phyloP scores from a whole-genome alignment of 73 alveolate species.

The Tetrahymena borealis region DNA sequence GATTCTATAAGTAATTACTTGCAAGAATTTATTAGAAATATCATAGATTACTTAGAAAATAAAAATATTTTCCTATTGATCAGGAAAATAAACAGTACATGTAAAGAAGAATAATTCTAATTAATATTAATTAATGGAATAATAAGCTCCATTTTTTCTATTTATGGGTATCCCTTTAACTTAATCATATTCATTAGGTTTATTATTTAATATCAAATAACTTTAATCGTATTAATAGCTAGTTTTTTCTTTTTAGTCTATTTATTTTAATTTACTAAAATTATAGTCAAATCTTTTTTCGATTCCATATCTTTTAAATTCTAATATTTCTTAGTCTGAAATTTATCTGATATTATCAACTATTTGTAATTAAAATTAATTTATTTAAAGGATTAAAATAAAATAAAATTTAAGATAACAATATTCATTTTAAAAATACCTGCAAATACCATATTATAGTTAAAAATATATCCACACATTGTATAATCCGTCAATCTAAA shows the following conservation, averaged over 20 bases:
- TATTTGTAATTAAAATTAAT: too few species aligned
- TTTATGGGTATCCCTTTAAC: neutral
- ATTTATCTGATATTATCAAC: neutral
- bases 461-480: neutral
- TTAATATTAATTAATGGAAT: neutral
- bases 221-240: neutral
- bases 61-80: neutral
- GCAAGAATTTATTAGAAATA: neutral
- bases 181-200: neutral
- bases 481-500: neutral
- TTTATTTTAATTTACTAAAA: neutral
- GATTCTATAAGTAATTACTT: neutral
- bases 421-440: neutral
- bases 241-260: neutral
- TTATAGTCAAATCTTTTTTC: neutral
- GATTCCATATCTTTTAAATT: neutral
- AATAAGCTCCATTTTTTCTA: neutral
- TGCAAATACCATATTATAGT: neutral
- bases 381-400: too few species aligned
- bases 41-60: neutral
- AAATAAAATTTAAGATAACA: neutral
- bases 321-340: neutral
- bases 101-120: neutral
- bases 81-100: neutral
- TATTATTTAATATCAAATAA: neutral